Percentiles rank a stretch among this genome's conserved stretches.
Conservation (phyloP, 352 stramenopile genomes). For the Phytophthora sp. region DNA sequence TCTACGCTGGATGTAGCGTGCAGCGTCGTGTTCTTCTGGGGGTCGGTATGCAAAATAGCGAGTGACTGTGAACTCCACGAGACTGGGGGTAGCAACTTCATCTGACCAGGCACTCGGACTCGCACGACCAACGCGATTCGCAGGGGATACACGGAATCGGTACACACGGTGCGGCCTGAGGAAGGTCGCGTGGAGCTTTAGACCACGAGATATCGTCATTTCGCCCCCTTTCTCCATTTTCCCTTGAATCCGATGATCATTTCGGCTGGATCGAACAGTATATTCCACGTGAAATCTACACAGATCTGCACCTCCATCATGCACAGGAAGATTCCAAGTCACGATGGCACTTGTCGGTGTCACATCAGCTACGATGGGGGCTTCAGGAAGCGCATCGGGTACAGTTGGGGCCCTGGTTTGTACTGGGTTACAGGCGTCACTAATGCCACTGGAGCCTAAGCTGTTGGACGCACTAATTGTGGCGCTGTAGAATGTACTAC, state of each 20-base stretch:
- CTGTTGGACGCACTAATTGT: conserved; percentile 54
- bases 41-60: conserved; percentile 56
- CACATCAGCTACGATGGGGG: conserved; percentile 41
- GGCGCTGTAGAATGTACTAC: conserved; percentile 53
- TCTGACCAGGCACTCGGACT: conserved; percentile 47
- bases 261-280: conserved; percentile 29
- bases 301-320: conserved; percentile 65
- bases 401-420: conserved; percentile 48
- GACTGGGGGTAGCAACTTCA: conserved; percentile 56
- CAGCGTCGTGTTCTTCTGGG: conserved; percentile 56
- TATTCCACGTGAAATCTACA: conserved; percentile 63
- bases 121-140: conserved; percentile 50
- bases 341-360: conserved; percentile 55
- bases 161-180: conserved; percentile 65
- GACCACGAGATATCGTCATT: conserved; percentile 42
- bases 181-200: conserved; percentile 48
- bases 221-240: conserved; percentile 49
- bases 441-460: conserved; percentile 49
- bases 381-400: conserved; percentile 39
- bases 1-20: conserved; percentile 42
- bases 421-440: conserved; percentile 41
- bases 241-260: conserved; percentile 5
- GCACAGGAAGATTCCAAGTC: conserved; percentile 41
- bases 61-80: conserved; percentile 71
- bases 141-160: conserved; percentile 54